phyloP scores from a whole-genome alignment of 805 yeast genomes.

The Monosporozyma solicola region DNA sequence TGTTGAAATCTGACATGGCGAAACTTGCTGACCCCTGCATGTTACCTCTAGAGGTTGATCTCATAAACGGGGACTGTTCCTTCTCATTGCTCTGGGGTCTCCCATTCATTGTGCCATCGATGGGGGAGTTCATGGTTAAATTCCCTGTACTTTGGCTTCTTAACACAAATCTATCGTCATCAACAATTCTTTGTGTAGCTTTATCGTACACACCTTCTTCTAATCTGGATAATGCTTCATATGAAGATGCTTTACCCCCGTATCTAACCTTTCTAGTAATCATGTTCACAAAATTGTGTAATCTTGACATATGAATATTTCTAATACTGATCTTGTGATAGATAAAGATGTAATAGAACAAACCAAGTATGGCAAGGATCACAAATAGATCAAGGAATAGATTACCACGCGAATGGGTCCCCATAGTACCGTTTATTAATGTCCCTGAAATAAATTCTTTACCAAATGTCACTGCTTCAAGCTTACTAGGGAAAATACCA shows the following conservation, averaged over 20 bases:
- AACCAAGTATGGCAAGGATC: background rate
- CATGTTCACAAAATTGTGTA: background rate
- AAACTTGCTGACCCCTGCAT: background rate
- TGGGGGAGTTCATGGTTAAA: conserved; percentile 3
- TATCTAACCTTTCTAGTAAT: background rate
- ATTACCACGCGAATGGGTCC: background rate
- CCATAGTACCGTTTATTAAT: background rate
- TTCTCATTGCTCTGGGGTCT: background rate
- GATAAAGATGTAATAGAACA: background rate
- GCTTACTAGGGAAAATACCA: conserved; percentile 25
- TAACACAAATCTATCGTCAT: conserved; percentile 5
- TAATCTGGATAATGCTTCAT: background rate
- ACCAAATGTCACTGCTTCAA: conserved; percentile 11
- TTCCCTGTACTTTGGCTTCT: conserved; percentile 27
- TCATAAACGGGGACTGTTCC: background rate
- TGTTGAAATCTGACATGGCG: background rate
- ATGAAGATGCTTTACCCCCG: background rate
- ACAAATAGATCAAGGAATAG: background rate
- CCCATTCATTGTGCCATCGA: background rate
- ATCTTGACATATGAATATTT: background rate
- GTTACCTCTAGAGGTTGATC: background rate
- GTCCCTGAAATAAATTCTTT: conserved; percentile 23
- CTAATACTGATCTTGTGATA: background rate
- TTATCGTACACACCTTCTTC: conserved; percentile 4
- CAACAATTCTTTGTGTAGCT: background rate